Evolutionary conservation across 176 grass and related monocot species (phyloP).

Genomic region (bread wheat (Triticum aestivum)): IWGSC_CS_RefSeq_v2.1 NC_057798.1:10885443-10885942

Average conservation of each 20-base stretch:
- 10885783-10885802: constrained; percentile 35
- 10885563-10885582: constrained; percentile 56
- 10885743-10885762: constrained; percentile 14
- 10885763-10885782: not conserved
- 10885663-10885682: constrained; percentile 52
- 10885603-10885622: constrained; percentile 62
- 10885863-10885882: constrained; percentile 18
- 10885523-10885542: constrained; percentile 54
- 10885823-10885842: too few relatives aligned
- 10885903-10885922: not conserved
- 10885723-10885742: constrained; percentile 60
- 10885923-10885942: not conserved
- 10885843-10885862: not conserved
- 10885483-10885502: not conserved
- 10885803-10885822: not conserved
- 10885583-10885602: constrained; percentile 61
- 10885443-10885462: not conserved
- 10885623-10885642: constrained; percentile 72
- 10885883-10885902: constrained; percentile 21
- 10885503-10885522: constrained; percentile 2
- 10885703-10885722: constrained; percentile 42
- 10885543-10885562: constrained; percentile 61
- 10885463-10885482: not conserved
- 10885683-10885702: constrained; percentile 20
- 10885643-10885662: constrained; percentile 46